Evolutionary conservation across 495 filamentous ascomycete species (phyloP), one percentile per base, ranked within the genome.

Genomic region (Saxophila tyrrhenica): DNA sequence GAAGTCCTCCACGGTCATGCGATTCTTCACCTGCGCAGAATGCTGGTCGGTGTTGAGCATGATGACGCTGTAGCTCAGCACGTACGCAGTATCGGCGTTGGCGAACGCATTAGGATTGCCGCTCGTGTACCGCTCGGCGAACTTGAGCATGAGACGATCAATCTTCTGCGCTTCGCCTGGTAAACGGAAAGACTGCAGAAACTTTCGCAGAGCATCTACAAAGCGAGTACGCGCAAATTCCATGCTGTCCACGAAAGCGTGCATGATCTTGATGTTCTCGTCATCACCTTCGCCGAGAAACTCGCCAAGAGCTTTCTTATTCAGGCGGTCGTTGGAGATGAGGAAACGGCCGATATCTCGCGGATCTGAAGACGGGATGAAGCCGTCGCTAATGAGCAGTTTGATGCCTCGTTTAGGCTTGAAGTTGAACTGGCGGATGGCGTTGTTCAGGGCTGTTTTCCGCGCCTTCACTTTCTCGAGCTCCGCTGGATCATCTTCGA

Each of bases 81-180:
- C 86, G 62, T 99, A 99, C 7, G 92, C 91, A 0, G 92, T 99
- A 63, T 99, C 92, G 2, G 92, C 92, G 66, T 97, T 99, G 17
- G 92, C 92, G 65, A 95, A 99, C 3, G 92, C 90, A 64, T 95
- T 94, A 1, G 92, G 92, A 59, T 99, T 99, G 25, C 89, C 89
- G 38, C 81, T 85, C 35, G 90, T 83, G 64, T 99, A 99, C 23
- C 90, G 82, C 63, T 97, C 88, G 39, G 92, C 94, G 70, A 97
- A 99, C 68, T 99, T 99, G 48, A 97, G 75, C 92, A 99, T 97
- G 70, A 96, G 95, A 35, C 92, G 85, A 80, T 99, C 92, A 59
- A 99, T 99, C 73, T 99, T 99, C 67, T 99, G 92, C 0, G 90
- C 90, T 68, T 99, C 92, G 43, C 92, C 92, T 0, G 92, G 92